Conservation (phyloP, 441 rosid species). For the Capsella rubella region DNA sequence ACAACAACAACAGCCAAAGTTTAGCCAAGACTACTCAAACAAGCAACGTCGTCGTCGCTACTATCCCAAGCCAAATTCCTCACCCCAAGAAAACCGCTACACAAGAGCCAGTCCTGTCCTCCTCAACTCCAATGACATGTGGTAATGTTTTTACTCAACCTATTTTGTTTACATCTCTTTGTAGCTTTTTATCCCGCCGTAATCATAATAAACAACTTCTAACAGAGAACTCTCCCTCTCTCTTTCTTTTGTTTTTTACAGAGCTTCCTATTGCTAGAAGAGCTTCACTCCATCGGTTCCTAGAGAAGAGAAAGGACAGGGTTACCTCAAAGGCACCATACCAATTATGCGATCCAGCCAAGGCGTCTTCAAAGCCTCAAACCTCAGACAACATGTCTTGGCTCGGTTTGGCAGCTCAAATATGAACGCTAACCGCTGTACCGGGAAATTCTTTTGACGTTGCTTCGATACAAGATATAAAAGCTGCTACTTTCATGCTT, state of each 20-base stretch:
- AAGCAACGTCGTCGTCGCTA: constrained; percentile 34
- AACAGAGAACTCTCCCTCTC: background rate
- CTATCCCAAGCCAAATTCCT: constrained; percentile 42
- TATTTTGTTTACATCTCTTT: background rate
- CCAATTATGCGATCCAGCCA: constrained; percentile 42
- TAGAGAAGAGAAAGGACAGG: constrained; percentile 89
- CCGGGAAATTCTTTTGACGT: constrained; percentile 37
- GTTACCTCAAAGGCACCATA: constrained; percentile 71
- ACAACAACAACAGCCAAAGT: constrained; percentile 12
- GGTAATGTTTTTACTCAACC: constrained; percentile 48
- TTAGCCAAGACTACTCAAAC: constrained; percentile 35
- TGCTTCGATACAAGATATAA: constrained; percentile 19
- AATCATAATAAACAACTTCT: background rate
- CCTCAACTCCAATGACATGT: constrained; percentile 36
- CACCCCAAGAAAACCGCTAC: constrained; percentile 39
- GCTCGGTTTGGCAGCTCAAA: constrained; percentile 52
- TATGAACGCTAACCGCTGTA: constrained; percentile 5
- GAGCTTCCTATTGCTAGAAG: constrained; percentile 87
- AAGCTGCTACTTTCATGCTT: constrained; percentile 24
- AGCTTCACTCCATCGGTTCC: constrained; percentile 86
- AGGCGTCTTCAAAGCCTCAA: constrained; percentile 48
- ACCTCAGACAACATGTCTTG: constrained; percentile 48
- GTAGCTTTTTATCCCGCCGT: background rate
- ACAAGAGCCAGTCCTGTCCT: constrained; percentile 46
- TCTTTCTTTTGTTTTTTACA: constrained; percentile 24